Evolutionary conservation across 495 filamentous ascomycete genomes (phyloP).

Genomic region (Penicillium pancosmium): DNA sequence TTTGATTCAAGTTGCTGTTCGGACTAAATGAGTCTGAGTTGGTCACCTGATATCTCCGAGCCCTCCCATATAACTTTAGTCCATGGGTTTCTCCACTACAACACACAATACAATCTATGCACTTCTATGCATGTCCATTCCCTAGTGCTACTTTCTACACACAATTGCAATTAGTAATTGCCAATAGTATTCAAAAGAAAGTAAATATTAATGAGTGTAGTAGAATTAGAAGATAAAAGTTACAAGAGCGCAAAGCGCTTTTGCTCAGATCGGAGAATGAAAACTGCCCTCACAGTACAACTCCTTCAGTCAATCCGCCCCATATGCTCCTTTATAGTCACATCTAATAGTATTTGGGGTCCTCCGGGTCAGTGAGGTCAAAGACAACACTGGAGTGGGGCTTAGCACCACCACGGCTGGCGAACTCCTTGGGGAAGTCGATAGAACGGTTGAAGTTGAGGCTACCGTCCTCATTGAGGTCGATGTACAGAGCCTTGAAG

Average conservation of each 20-base stretch:
- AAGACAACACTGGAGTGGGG: slow-evolving; percentile 63
- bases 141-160: too few relatives aligned
- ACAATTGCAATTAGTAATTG: background rate
- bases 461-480: slow-evolving; percentile 56
- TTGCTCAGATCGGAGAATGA: background rate
- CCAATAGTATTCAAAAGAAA: slow-evolving; percentile 1
- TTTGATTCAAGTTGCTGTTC: too few relatives aligned
- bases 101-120: too few relatives aligned
- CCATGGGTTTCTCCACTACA: too few relatives aligned
- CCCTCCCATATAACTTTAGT: too few relatives aligned
- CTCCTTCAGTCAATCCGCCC: background rate
- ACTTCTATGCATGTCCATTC: too few relatives aligned
- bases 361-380: slow-evolving; percentile 56
- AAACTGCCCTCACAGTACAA: slow-evolving; percentile 3
- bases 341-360: slow-evolving; percentile 44
- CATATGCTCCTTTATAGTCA: background rate
- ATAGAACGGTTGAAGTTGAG: slow-evolving; percentile 61
- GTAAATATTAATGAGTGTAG: slow-evolving; percentile 5
- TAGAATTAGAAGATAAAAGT: slow-evolving; percentile 4
- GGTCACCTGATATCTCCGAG: too few relatives aligned
- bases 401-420: slow-evolving; percentile 58
- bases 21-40: too few relatives aligned
- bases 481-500: slow-evolving; percentile 64
- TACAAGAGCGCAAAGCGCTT: background rate
- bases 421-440: slow-evolving; percentile 56